phyloP scores from a whole-genome alignment of 805 yeast genomes.

The Candida broadrunensis region DNA sequence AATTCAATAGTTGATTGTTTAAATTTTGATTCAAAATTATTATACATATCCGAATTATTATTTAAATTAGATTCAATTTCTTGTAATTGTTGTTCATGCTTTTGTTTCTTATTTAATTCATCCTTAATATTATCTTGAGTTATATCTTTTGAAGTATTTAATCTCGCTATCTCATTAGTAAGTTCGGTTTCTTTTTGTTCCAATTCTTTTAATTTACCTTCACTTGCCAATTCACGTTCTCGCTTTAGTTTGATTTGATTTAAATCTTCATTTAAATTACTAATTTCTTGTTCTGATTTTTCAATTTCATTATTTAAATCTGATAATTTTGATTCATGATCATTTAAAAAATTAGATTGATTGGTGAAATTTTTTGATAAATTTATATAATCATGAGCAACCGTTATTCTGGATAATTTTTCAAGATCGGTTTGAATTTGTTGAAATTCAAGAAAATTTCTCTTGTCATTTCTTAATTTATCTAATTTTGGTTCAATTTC shows the following conservation, averaged over 20 bases:
- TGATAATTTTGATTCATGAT: slow-evolving; percentile 38
- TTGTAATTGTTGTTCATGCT: slow-evolving; percentile 29
- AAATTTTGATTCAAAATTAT: slow-evolving; percentile 44
- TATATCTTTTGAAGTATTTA: slow-evolving; percentile 61
- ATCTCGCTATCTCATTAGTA: slow-evolving; percentile 63
- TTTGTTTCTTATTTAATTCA: slow-evolving; percentile 37
- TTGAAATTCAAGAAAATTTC: slow-evolving; percentile 81
- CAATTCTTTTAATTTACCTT: slow-evolving; percentile 55
- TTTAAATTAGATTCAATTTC: slow-evolving; percentile 30
- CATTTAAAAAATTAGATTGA: slow-evolving; percentile 41
- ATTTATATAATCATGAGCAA: slow-evolving; percentile 66
- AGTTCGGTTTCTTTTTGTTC: slow-evolving; percentile 56
- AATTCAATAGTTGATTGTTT: slow-evolving; percentile 42
- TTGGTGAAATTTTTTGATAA: slow-evolving; percentile 40
- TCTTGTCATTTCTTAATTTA: slow-evolving; percentile 74
- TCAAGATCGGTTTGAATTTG: slow-evolving; percentile 80
- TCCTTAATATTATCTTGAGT: slow-evolving; percentile 56
- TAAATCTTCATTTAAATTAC: slow-evolving; percentile 58
- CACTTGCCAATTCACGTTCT: slow-evolving; percentile 58
- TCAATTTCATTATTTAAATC: slow-evolving; percentile 44
- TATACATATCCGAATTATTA: slow-evolving; percentile 35
- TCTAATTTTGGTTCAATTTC: slow-evolving; percentile 93
- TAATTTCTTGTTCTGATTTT: slow-evolving; percentile 52
- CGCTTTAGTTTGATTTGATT: slow-evolving; percentile 49
- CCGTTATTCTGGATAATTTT: slow-evolving; percentile 65